Evolutionary conservation across 1,284 basidiomycete genomes (phyloP).

Genomic region (Ganoderma lucidum): DNA sequence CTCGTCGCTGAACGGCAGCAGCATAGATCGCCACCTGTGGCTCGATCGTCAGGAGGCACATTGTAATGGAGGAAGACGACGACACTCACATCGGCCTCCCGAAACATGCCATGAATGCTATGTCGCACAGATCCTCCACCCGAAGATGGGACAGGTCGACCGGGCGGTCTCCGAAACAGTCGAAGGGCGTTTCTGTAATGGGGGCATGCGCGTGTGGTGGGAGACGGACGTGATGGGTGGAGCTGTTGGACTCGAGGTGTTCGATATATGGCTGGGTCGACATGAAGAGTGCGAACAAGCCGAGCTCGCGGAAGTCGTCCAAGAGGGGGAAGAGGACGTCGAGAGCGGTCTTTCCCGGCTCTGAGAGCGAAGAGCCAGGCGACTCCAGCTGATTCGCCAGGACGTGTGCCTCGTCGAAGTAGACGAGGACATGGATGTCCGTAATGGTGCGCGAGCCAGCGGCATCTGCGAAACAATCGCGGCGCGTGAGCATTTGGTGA

Average conservation of each 20-base stretch:
- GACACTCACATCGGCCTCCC: conserved; percentile 1
- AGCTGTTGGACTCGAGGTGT: too few species aligned
- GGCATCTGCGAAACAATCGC: not conserved
- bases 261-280: not conserved
- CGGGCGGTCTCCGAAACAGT: not conserved
- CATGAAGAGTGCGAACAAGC: not conserved
- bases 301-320: not conserved
- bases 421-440: not conserved
- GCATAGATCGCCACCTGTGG: not conserved
- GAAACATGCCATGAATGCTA: not conserved
- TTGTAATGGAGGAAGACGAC: too few species aligned
- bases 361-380: too few species aligned
- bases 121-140: not conserved
- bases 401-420: not conserved
- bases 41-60: not conserved
- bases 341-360: not conserved
- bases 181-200: not conserved
- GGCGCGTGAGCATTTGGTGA: too few species aligned
- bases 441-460: too few species aligned
- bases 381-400: too few species aligned
- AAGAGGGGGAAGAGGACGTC: not conserved
- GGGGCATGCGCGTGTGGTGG: not conserved
- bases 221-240: too few species aligned
- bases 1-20: not conserved
- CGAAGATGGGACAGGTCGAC: not conserved